phyloP scores from a whole-genome alignment of 371 early-diverging fungal genomes.

The Funneliformis caledonium region DNA sequence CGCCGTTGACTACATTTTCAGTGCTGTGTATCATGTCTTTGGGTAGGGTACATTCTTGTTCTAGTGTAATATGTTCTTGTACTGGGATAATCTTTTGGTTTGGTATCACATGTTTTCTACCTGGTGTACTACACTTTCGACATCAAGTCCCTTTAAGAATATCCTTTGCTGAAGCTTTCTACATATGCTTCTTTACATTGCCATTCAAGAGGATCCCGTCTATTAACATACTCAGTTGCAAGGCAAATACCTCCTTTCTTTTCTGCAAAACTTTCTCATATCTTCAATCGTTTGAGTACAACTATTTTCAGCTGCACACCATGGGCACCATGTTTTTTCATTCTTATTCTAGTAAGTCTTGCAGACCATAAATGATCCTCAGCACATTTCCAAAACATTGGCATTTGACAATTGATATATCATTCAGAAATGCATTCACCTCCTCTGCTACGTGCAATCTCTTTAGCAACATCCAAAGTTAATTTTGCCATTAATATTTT shows the following conservation, averaged over 20 bases:
- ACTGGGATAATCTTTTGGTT: no score
- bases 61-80: no score
- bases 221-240: no score
- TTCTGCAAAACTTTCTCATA: no score
- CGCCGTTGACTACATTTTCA: background rate
- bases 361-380: constrained; percentile 10
- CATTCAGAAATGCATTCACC: no score
- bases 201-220: no score
- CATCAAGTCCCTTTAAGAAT: constrained; percentile 4
- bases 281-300: background rate
- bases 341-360: background rate
- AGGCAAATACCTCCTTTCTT: no score
- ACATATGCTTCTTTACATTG: constrained; percentile 10
- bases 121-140: background rate
- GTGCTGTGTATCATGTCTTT: background rate
- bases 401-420: constrained; percentile 24
- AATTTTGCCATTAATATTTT: constrained; percentile 29
- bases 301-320: background rate
- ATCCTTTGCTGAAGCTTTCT: constrained; percentile 4
- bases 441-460: constrained; percentile 24
- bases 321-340: constrained; percentile 15
- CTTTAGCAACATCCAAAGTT: constrained; percentile 29
- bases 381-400: constrained; percentile 33
- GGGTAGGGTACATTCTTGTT: background rate
- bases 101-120: background rate